phyloP scores from a whole-genome alignment of 495 filamentous ascomycete species.

The Jackrogersella multiformis region DNA sequence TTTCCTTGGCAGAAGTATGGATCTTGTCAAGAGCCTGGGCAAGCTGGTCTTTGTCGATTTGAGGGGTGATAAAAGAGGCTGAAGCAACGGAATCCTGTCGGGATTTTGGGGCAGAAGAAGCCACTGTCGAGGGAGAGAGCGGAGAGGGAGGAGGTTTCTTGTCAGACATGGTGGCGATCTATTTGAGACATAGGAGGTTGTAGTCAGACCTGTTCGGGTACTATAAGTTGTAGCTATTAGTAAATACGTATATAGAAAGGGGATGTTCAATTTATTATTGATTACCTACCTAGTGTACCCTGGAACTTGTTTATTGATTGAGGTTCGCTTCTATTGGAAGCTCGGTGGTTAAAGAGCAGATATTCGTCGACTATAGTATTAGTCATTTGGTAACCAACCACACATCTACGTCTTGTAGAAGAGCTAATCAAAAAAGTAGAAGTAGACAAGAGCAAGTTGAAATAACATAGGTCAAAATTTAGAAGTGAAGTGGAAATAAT shows the following conservation, averaged over 20 bases:
- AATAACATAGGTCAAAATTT: background rate
- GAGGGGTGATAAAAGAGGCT: constrained; percentile 61
- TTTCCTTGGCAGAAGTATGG: constrained; percentile 81
- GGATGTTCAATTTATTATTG: constrained; percentile 2
- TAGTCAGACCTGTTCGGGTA: constrained; percentile 6
- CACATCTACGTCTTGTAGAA: background rate
- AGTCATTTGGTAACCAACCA: constrained; percentile 4
- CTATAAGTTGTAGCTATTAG: constrained; percentile 5
- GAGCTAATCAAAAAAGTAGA: constrained; percentile 1
- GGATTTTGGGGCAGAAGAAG: constrained; percentile 51
- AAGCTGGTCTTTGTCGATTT: constrained; percentile 73
- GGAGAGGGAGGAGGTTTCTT: constrained; percentile 42
- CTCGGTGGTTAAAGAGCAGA: background rate
- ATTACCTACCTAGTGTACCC: background rate
- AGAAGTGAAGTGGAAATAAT: background rate
- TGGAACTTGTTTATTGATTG: background rate
- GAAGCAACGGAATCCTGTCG: constrained; percentile 74
- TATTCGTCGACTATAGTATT: background rate
- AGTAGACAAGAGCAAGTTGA: background rate
- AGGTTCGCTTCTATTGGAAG: background rate
- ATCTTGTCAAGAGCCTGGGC: constrained; percentile 83
- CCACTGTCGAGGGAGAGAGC: constrained; percentile 36
- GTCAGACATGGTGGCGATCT: constrained; percentile 39
- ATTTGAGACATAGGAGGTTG: constrained; percentile 27
- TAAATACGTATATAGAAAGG: background rate